Conservation (phyloP, 2,329 filamentous ascomycete genomes). For the Colletotrichum chrysophilum region DNA sequence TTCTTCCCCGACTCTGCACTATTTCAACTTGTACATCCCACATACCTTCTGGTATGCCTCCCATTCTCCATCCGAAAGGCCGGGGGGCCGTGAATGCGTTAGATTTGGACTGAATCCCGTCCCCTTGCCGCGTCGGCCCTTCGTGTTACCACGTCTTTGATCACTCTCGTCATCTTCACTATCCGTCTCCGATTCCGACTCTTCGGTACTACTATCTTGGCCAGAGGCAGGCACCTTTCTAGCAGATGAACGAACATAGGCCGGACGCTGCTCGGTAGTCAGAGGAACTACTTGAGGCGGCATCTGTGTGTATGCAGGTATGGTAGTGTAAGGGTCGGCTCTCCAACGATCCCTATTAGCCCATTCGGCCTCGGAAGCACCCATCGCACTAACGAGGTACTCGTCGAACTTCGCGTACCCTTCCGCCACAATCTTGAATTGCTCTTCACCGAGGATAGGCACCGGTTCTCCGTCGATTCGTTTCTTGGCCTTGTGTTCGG, state of each 20-base stretch:
- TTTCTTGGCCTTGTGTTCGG: constrained; percentile 7
- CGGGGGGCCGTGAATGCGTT: neutral
- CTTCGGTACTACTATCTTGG: neutral
- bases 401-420: neutral
- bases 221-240: neutral
- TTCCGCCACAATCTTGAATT: neutral
- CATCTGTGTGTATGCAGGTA: neutral
- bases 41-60: neutral
- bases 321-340: neutral
- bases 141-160: neutral
- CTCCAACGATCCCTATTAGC: neutral
- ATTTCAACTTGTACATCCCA: neutral
- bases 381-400: neutral
- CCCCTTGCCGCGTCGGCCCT: neutral
- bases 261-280: neutral
- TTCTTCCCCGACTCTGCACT: rapidly evolving
- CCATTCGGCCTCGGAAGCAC: neutral
- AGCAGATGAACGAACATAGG: neutral
- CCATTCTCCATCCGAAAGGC: neutral
- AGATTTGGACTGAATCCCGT: rapidly evolving
- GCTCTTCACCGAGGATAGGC: neutral
- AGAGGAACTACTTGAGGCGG: neutral
- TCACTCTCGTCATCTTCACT: neutral
- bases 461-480: neutral
- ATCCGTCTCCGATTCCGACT: neutral